Conservation (phyloP, 768 basidiomycete species). For the Mrakia hoshinonis region DNA sequence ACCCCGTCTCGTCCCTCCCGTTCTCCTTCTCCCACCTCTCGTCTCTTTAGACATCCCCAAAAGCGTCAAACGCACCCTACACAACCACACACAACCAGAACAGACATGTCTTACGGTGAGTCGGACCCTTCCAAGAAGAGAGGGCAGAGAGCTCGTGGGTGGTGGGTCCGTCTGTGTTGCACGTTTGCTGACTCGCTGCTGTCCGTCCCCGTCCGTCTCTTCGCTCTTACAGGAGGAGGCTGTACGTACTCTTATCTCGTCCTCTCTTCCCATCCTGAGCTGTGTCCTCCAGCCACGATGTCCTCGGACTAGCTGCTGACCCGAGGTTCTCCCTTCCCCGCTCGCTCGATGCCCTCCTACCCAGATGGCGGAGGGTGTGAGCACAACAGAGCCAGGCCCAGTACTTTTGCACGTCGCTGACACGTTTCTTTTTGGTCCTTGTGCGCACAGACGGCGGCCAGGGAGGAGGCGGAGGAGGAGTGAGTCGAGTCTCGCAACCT, state of each 20-base stretch:
- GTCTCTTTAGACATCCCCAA: background rate
- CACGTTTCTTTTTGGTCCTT: no score
- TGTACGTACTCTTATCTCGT: background rate
- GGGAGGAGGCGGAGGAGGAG: slow-evolving; percentile 15
- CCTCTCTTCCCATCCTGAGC: no score
- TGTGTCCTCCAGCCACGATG: no score
- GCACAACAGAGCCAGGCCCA: no score
- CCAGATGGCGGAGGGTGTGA: slow-evolving; percentile 6
- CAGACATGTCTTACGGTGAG: slow-evolving; percentile 13
- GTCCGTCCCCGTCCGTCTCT: no score
- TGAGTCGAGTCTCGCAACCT: background rate
- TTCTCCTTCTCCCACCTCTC: background rate
- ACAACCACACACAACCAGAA: background rate
- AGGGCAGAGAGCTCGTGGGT: no score
- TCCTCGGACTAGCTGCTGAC: background rate
- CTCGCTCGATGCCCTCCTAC: background rate
- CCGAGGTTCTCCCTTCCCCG: no score
- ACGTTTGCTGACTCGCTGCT: no score
- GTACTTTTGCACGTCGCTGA: no score
- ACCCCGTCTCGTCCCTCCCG: background rate
- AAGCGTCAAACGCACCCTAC: slow-evolving; percentile 1
- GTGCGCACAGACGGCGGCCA: background rate
- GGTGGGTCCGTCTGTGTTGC: no score
- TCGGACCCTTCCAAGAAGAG: no score
- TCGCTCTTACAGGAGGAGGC: no score